Evolutionary conservation across 352 stramenopile species (phyloP), one percentile per base, ranked within the genome.

Genomic region (Phytophthora pinifolia): DNA sequence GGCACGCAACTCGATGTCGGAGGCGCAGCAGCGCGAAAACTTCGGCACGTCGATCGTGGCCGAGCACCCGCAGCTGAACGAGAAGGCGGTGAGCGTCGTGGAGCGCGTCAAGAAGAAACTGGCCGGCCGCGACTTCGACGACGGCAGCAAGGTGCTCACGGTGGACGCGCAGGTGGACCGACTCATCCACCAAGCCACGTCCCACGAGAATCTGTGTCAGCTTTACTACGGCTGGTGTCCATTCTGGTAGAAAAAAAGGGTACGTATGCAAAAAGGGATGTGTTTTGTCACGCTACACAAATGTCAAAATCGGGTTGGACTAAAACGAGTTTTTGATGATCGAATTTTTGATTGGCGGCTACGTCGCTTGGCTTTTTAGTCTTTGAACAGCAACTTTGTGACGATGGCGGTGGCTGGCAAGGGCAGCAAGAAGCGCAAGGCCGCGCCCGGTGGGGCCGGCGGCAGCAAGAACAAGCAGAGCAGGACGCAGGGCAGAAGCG

Each of bases 91-190:
- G 32, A 97, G 95, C 52, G 97, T 99, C 43, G 96, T 99, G 45
- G 80, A 95, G 32, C 89, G 98, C 30, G 96, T 99, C n/a, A 97
- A 99, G 72, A 98, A 99, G 68, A 99, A 99, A 65, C 80, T 99
- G 25, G 96, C 89, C 2, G 98, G 98, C 9, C 96, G 95, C 4
- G 98, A 99, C 67, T 99, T 99, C 68, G 83, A 94, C 55, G 73
- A 93, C 49, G 85, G 82, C 47, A 67, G 71, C n/a, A 83, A 87
- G 38, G 72, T 91, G 41, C 74, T 95, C 13, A 89, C 66, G 3
- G 83, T 95, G 31, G 76, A 90, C 30, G 82, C 81, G 15, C 98
- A 99, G 76, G 97, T 99, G 0, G 95, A 99, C 63, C 85, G 94
- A 3, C 83, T 99, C 46, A 99, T 99, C 71, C 74, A 96, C 41